Conservation (phyloP, 208 protist species). For the Angomonas ambiguus region DNA sequence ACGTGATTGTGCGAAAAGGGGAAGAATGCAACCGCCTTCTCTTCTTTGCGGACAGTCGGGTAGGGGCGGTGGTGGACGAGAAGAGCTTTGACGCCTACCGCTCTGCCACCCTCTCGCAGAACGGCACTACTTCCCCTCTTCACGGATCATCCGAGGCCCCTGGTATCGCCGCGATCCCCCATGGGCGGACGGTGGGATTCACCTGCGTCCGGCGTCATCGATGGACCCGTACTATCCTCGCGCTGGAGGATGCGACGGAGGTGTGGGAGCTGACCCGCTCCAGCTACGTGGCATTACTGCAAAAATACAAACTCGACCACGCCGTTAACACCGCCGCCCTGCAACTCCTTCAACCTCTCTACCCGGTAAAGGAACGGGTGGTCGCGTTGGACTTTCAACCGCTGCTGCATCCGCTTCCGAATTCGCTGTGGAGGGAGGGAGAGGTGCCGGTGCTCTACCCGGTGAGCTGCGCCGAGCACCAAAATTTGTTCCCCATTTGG, state of each 20-base stretch:
- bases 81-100: neutral
- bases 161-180: slow-evolving; percentile 28
- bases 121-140: neutral
- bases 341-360: slow-evolving; percentile 77
- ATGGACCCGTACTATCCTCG: slow-evolving; percentile 60
- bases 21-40: slow-evolving; percentile 76
- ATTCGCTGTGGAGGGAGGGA: slow-evolving; percentile 67
- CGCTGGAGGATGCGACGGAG: slow-evolving; percentile 54
- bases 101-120: neutral
- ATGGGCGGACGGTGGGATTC: slow-evolving; percentile 62
- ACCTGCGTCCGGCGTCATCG: slow-evolving; percentile 74
- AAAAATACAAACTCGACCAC: slow-evolving; percentile 40
- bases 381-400: slow-evolving; percentile 67
- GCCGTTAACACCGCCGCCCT: slow-evolving; percentile 46
- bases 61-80: slow-evolving; percentile 42
- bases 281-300: slow-evolving; percentile 54
- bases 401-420: slow-evolving; percentile 52
- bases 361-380: slow-evolving; percentile 22
- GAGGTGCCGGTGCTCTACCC: slow-evolving; percentile 65
- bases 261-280: slow-evolving; percentile 69
- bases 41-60: slow-evolving; percentile 57
- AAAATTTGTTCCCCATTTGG: slow-evolving; percentile 55
- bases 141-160: neutral
- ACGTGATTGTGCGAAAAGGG: slow-evolving; percentile 44
- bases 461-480: slow-evolving; percentile 24